Conservation (phyloP, 1,284 basidiomycete genomes). For the Marasmius fiardii region DNA sequence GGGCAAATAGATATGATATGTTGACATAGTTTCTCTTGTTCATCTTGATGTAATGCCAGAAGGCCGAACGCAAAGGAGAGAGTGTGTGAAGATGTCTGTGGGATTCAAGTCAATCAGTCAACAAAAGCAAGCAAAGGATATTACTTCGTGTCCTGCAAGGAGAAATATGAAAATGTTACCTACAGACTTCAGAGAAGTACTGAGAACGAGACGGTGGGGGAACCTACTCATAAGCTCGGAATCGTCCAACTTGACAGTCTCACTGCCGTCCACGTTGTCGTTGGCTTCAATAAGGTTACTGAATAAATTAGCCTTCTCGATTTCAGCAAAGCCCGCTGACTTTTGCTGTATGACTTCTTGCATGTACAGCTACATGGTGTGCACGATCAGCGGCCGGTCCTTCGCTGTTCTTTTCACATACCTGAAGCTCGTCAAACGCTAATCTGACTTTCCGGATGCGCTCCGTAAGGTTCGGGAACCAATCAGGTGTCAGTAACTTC, state of each 20-base stretch:
- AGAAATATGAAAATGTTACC: constrained; percentile 56
- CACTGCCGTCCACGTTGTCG: constrained; percentile 15
- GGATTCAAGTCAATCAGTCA: not conserved
- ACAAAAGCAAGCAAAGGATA: not conserved
- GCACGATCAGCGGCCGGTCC: too few species aligned
- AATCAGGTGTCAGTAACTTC: constrained; percentile 41
- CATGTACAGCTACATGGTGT: constrained; percentile 40
- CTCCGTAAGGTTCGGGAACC: constrained; percentile 38
- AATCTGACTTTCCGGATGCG: constrained; percentile 29
- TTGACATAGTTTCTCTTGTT: constrained; percentile 57
- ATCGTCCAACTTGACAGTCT: constrained; percentile 32
- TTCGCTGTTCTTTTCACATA: not conserved
- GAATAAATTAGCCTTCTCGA: constrained; percentile 50
- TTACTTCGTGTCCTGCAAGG: constrained; percentile 59
- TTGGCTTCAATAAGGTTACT: constrained; percentile 51
- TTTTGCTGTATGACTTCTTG: constrained; percentile 49
- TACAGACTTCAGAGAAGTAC: not conserved
- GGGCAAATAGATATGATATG: constrained; percentile 44
- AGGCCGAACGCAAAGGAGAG: constrained; percentile 54
- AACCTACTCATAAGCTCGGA: constrained; percentile 43
- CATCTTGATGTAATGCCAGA: constrained; percentile 48
- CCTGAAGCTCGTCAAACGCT: constrained; percentile 40
- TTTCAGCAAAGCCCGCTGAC: constrained; percentile 29
- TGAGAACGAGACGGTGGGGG: not conserved
- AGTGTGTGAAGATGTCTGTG: constrained; percentile 50